Base-by-base conservation (phyloP, 2,329 filamentous ascomycete species). In the Botrytis sinoallii region DNA sequence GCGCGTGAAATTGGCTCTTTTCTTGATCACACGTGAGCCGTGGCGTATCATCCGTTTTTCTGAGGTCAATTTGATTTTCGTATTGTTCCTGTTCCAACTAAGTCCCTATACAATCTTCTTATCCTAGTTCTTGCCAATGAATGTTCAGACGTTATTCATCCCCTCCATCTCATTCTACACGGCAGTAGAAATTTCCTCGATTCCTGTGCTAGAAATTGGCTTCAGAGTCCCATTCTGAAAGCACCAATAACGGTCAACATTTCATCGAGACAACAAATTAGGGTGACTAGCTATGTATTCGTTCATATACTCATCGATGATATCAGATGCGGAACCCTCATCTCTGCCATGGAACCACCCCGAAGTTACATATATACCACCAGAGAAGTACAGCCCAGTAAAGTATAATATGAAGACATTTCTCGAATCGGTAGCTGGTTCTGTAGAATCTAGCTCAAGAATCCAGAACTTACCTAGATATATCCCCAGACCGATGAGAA, bases 61-160 rank as follows among this genome's bases (percentile, higher is more conserved):
- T 55, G 25, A 55, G 12, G 12, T 3, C 25, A n/a, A 3, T 14
- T 55, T 8, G 16, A 14, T 14, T 7, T 52, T n/a, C 16, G 25
- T 4, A 16, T 16, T n/a, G 5, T 16, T 55, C 5, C 25, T 14
- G 14, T 52, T 16, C 25, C 5, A n/a, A 3, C 3, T 14, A 1
- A 16, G 25, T 14, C 6, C 12, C 12, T 12, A 55, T 12, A 14
- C 48, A 16, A 25, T 3, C 12, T 22, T 1, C 20, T 16, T 55
- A n/a, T 55, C 2, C 5, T 14, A n/a, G 7, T n/a, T n/a, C 1
- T n/a, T 25, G 7, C 12, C 2, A 2, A n/a, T 3, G 3, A 40
- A 18, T 6, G 0, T 25, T 63, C 14, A 63, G 7, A 63, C 60
- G 3, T 18, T 63, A 16, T n/a, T 29, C 0, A 3, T 38, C 7